These are phyloP conservation scores for Brassica hybrid DNA, from an alignment of 441 rosid genomes.

Conservation along the genomic window DNA sequence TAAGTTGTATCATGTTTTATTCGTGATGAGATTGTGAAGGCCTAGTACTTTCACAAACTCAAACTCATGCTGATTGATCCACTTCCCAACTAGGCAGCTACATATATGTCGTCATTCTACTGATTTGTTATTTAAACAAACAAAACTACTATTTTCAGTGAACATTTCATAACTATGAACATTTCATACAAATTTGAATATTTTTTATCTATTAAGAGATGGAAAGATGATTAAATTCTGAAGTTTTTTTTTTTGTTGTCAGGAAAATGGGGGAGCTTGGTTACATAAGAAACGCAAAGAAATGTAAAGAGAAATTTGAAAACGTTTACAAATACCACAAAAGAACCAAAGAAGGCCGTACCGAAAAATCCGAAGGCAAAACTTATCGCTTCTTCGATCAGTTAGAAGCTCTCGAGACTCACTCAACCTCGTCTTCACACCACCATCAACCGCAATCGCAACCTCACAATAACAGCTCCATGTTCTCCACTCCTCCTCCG, in stretches of 20 bases:
- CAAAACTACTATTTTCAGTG: neutral
- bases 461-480: neutral
- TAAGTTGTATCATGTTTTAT: slow-evolving; percentile 45
- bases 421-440: slow-evolving; percentile 39
- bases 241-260: neutral
- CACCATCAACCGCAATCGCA: slow-evolving; percentile 26
- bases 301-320: slow-evolving; percentile 77
- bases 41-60: slow-evolving; percentile 34
- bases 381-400: slow-evolving; percentile 61
- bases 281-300: slow-evolving; percentile 60
- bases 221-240: neutral
- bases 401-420: slow-evolving; percentile 57
- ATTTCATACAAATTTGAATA: neutral
- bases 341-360: slow-evolving; percentile 62
- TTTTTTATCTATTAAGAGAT: neutral
- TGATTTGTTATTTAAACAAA: neutral
- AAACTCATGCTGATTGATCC: slow-evolving; percentile 39
- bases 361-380: slow-evolving; percentile 50
- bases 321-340: slow-evolving; percentile 67
- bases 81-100: slow-evolving; percentile 13
- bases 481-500: slow-evolving; percentile 14
- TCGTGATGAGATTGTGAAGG: slow-evolving; percentile 28
- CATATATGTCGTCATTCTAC: neutral
- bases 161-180: neutral
- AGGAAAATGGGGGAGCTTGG: slow-evolving; percentile 70